These are phyloP conservation scores for Salvia rosmarinus DNA, from an alignment of 257 asterid species.

Conservation along the genomic window DNA sequence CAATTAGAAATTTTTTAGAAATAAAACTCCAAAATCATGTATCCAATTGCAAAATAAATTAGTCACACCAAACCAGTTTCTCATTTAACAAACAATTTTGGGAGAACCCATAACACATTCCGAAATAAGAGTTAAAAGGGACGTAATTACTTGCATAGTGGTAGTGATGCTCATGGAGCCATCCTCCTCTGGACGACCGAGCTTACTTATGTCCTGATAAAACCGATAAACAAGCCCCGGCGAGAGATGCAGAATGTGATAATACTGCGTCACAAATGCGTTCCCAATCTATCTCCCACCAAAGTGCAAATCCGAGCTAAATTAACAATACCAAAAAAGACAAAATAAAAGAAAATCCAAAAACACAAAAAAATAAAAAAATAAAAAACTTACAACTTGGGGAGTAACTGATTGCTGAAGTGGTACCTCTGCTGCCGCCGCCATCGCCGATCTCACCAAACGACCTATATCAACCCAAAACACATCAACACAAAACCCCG, in stretches of 20 bases:
- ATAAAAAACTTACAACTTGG: constrained; percentile 62
- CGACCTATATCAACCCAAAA: constrained; percentile 39
- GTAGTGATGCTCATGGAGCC: constrained; percentile 85
- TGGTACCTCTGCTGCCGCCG: constrained; percentile 50
- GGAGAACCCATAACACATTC: background rate
- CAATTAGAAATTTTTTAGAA: background rate
- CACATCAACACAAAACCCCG: constrained; percentile 32
- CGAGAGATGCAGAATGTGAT: constrained; percentile 77
- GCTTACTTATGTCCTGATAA: constrained; percentile 87
- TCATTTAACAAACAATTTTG: background rate
- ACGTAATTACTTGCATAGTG: constrained; percentile 70
- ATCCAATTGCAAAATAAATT: background rate
- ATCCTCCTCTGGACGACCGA: constrained; percentile 87
- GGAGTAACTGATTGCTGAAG: constrained; percentile 54
- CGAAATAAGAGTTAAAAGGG: background rate
- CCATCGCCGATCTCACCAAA: constrained; percentile 52
- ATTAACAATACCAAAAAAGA: background rate
- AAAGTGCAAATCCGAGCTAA: background rate
- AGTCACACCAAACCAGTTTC: background rate
- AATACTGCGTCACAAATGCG: constrained; percentile 93
- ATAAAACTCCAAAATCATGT: background rate
- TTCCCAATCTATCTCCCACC: constrained; percentile 68
- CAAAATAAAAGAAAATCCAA: background rate
- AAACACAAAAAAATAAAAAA: background rate
- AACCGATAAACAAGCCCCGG: constrained; percentile 77